These are phyloP conservation scores for Annulohypoxylon truncatum DNA, from an alignment of 2,329 filamentous ascomycete species.

Conservation along the genomic window DNA sequence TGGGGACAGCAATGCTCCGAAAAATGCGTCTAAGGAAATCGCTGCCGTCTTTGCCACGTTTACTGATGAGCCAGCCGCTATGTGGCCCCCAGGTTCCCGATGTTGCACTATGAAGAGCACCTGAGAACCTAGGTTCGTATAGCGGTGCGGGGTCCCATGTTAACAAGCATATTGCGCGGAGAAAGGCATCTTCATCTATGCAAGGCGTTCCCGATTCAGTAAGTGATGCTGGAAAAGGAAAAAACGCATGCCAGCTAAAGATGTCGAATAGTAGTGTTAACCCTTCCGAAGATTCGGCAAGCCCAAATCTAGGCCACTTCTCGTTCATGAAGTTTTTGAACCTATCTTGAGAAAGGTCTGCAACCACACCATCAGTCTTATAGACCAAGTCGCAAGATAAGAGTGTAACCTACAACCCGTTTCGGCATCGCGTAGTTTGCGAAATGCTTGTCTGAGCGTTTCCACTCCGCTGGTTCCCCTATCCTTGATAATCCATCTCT, in stretches of 20 bases:
- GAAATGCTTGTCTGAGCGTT: slow-evolving; percentile 11
- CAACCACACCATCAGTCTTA: background rate
- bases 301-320: background rate
- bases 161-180: slow-evolving; percentile 17
- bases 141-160: background rate
- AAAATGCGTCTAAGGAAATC: slow-evolving; percentile 29
- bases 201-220: background rate
- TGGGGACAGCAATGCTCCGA: slow-evolving; percentile 25
- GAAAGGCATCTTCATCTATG: slow-evolving; percentile 25
- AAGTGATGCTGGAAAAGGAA: slow-evolving; percentile 18
- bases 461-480: background rate
- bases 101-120: background rate
- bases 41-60: slow-evolving; percentile 12
- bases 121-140: background rate
- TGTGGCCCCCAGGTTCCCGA: slow-evolving; percentile 24
- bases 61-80: background rate
- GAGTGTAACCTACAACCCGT: slow-evolving; percentile 9
- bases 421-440: slow-evolving; percentile 11
- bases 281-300: background rate
- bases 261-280: slow-evolving; percentile 7
- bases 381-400: background rate
- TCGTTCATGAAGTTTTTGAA: slow-evolving; percentile 8
- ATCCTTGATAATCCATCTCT: background rate
- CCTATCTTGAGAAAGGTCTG: slow-evolving; percentile 13
- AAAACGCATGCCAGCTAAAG: slow-evolving; percentile 22